These are phyloP conservation scores for Penicillium olsonii DNA, from an alignment of 2,329 filamentous ascomycete species.

Conservation along the genomic window DNA sequence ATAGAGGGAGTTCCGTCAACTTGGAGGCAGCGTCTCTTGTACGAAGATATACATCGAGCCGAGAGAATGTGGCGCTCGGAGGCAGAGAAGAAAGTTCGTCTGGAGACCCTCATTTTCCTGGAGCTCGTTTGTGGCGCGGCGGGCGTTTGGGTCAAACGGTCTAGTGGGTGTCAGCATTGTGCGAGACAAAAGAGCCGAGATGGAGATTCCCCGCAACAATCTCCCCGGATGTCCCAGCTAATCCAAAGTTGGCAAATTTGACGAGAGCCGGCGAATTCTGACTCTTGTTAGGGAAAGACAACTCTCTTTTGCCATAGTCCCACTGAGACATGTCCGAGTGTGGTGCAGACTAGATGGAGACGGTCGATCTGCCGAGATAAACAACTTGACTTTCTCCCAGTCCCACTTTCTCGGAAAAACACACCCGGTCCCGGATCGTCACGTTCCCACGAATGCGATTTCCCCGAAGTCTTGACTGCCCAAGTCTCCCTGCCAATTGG, in stretches of 20 bases:
- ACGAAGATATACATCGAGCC: background rate
- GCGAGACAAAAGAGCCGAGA: background rate
- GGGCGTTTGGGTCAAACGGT: background rate
- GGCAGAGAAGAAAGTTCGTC: background rate
- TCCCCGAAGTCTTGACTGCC: background rate
- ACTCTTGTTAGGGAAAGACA: too few relatives aligned
- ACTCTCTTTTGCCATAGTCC: background rate
- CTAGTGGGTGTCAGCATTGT: background rate
- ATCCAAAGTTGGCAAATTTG: background rate
- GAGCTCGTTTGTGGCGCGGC: background rate
- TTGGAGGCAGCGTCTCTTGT: too few relatives aligned
- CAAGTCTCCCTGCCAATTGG: too few relatives aligned
- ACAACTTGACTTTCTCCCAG: background rate
- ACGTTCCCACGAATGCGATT: background rate
- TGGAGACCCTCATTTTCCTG: background rate
- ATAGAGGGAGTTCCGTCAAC: too few relatives aligned
- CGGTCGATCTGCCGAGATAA: background rate
- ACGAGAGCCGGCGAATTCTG: background rate
- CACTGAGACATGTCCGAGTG: slow-evolving; percentile 3
- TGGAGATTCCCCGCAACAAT: slow-evolving; percentile 1
- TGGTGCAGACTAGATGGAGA: background rate
- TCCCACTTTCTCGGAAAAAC: background rate
- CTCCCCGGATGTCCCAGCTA: background rate
- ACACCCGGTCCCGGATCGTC: background rate
- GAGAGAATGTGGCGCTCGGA: background rate